These are phyloP conservation scores for Phytophthora capsici DNA, from an alignment of 352 stramenopile genomes.

Conservation along the genomic window DNA sequence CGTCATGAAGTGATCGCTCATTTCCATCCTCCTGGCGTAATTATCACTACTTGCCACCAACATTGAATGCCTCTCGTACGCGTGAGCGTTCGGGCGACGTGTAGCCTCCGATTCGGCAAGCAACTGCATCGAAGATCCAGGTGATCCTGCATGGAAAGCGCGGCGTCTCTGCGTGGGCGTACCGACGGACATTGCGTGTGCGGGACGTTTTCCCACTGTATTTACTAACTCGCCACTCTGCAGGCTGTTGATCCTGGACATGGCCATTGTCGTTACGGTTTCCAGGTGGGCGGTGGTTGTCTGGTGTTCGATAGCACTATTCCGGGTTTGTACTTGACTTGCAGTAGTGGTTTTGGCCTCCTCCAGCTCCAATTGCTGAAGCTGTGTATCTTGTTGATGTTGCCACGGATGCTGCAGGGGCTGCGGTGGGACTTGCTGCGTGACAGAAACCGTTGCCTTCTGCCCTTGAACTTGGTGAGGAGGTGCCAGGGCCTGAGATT, in stretches of 20 bases:
- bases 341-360: slow-evolving; percentile 23
- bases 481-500: slow-evolving; percentile 8
- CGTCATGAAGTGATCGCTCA: slow-evolving; percentile 13
- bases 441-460: background rate
- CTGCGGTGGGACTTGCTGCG: slow-evolving; percentile 6
- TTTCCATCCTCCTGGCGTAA: slow-evolving; percentile 5
- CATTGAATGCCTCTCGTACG: slow-evolving; percentile 21
- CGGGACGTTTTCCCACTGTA: slow-evolving; percentile 18
- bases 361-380: slow-evolving; percentile 12
- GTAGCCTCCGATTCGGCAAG: slow-evolving; percentile 24
- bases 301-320: slow-evolving; percentile 17
- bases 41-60: background rate
- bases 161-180: slow-evolving; percentile 22
- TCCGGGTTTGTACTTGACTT: slow-evolving; percentile 4
- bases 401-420: slow-evolving; percentile 13
- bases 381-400: slow-evolving; percentile 16
- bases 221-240: slow-evolving; percentile 1
- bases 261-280: slow-evolving; percentile 5
- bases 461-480: slow-evolving; percentile 17
- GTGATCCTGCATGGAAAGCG: slow-evolving; percentile 20
- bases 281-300: background rate
- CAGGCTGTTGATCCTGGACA: background rate
- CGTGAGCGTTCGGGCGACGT: slow-evolving; percentile 18
- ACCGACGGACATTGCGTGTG: background rate
- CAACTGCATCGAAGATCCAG: slow-evolving; percentile 32